Conservation (phyloP, 306 rosid genomes). For the Malus sylvestris region DNA sequence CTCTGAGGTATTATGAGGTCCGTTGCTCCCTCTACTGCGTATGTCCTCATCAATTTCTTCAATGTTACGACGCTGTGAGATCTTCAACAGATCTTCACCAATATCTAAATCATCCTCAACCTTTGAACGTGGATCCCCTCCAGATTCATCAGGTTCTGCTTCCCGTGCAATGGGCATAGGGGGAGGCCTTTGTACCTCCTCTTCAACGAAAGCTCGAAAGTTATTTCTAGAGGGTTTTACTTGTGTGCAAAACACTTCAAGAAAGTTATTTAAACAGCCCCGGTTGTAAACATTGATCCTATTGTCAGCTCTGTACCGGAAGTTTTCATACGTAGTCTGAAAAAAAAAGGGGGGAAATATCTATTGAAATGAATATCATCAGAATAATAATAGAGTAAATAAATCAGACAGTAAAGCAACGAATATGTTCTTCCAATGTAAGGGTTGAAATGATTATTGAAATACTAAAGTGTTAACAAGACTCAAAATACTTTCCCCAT, state of each 20-base stretch:
- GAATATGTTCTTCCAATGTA: not conserved
- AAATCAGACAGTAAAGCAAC: not conserved
- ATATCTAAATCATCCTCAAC: conserved; percentile 86
- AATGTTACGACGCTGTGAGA: conserved; percentile 80
- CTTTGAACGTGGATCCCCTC: conserved; percentile 69
- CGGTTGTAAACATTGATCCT: conserved; percentile 64
- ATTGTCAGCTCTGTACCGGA: conserved; percentile 73
- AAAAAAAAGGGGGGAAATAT: not conserved
- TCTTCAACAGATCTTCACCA: conserved; percentile 85
- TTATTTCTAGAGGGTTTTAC: conserved; percentile 70
- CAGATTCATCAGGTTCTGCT: conserved; percentile 40
- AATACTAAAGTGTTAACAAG: not conserved
- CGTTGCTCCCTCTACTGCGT: conserved; percentile 64
- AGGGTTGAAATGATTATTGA: not conserved
- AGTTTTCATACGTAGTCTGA: conserved; percentile 92
- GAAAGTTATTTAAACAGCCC: conserved; percentile 71
- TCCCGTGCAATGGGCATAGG: conserved; percentile 30
- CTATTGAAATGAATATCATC: not conserved
- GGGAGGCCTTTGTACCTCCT: conserved; percentile 51
- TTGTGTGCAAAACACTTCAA: conserved; percentile 75
- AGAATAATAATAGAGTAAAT: not conserved
- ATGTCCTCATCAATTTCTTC: conserved; percentile 72
- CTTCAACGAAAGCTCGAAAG: conserved; percentile 67
- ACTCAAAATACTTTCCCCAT: not conserved
- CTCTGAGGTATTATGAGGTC: conserved; percentile 46